Conservation (phyloP, 208 protist species). For the Trypanosomatidae sp. region DNA sequence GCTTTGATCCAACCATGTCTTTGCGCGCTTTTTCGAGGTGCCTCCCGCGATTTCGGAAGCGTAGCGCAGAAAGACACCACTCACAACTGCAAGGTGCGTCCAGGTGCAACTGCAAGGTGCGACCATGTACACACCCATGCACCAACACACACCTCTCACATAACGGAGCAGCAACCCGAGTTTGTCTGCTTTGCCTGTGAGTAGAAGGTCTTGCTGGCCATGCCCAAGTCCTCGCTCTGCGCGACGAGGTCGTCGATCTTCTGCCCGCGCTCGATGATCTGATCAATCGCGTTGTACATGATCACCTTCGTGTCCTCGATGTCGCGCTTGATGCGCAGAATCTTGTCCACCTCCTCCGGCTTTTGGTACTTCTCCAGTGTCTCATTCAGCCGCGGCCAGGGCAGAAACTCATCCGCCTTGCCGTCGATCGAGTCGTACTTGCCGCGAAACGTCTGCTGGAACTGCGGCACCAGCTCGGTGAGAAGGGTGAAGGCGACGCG, state of each 20-base stretch:
- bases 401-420: conserved; percentile 75
- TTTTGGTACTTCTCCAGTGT: conserved; percentile 87
- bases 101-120: too few species aligned
- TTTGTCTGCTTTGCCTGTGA: conserved; percentile 90
- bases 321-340: conserved; percentile 86
- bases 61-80: too few species aligned
- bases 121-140: too few species aligned
- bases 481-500: conserved; percentile 89
- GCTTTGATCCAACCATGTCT: too few species aligned
- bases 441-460: conserved; percentile 82
- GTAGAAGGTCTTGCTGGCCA: conserved; percentile 92
- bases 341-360: conserved; percentile 89
- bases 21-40: too few species aligned
- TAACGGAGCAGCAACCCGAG: conserved; percentile 79
- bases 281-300: conserved; percentile 93
- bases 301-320: conserved; percentile 92
- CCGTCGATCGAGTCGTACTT: conserved; percentile 70
- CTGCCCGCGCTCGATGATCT: conserved; percentile 87
- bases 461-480: conserved; percentile 65
- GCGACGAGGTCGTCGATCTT: conserved; percentile 92
- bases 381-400: conserved; percentile 73
- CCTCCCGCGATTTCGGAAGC: too few species aligned
- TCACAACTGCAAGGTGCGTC: not conserved
- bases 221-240: conserved; percentile 78
- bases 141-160: too few species aligned